Conservation (phyloP, 148 eudicot genomes). For the Rhododendron ovatum region DNA sequence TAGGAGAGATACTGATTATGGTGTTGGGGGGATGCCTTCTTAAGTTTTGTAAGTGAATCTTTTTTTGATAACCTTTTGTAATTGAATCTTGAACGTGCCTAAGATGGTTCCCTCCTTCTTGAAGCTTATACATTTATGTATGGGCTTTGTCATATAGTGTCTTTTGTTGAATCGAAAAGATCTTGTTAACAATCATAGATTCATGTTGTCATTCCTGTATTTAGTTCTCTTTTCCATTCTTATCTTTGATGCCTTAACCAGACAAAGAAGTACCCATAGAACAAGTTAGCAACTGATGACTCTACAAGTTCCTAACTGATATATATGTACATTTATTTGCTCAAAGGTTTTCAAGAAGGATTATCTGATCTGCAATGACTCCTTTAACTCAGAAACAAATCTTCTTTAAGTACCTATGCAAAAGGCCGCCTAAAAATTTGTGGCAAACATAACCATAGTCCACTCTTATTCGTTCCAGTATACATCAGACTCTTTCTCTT, state of each 20-base stretch:
- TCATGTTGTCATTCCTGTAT: not conserved
- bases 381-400: not conserved
- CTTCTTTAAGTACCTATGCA: not conserved
- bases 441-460: not conserved
- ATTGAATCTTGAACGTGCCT: not conserved
- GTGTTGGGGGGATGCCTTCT: slow-evolving; percentile 16
- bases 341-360: not conserved
- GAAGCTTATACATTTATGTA: not conserved
- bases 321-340: not conserved
- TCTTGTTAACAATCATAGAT: not conserved
- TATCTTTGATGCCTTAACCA: not conserved
- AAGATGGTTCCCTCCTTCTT: not conserved
- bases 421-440: not conserved
- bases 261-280: not conserved
- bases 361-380: not conserved
- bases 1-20: slow-evolving; percentile 33
- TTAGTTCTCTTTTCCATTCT: not conserved
- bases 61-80: not conserved
- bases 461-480: not conserved
- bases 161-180: not conserved
- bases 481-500: not conserved
- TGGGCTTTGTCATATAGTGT: not conserved
- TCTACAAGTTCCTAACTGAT: not conserved
- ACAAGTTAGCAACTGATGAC: not conserved
- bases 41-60: slow-evolving; percentile 4